These are phyloP conservation scores for Xylariomycetidae sp. DNA, from an alignment of 2,329 filamentous ascomycete species.

Conservation along the genomic window DNA sequence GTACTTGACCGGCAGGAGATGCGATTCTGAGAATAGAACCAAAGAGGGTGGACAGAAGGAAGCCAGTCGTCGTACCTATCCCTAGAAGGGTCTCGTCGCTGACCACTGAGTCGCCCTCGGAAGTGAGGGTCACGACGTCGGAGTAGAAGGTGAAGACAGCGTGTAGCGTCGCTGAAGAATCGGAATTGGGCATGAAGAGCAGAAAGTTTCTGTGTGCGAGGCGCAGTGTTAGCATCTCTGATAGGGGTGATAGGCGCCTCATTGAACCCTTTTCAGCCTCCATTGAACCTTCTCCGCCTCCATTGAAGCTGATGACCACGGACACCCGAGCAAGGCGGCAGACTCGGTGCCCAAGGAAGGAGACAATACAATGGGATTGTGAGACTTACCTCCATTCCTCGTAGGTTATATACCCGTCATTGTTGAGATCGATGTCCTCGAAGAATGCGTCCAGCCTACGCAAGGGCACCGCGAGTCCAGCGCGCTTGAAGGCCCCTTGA, in stretches of 20 bases:
- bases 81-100: constrained; percentile 87
- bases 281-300: too few species aligned
- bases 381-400: constrained; percentile 87
- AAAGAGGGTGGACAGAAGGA: constrained; percentile 68
- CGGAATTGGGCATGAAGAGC: constrained; percentile 69
- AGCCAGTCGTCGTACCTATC: constrained; percentile 74
- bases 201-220: constrained; percentile 93
- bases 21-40: constrained; percentile 68
- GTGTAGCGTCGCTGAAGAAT: constrained; percentile 64
- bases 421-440: constrained; percentile 79
- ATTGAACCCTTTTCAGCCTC: too few species aligned
- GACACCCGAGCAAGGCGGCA: too few species aligned
- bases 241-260: too few species aligned
- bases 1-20: constrained; percentile 37
- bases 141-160: constrained; percentile 88
- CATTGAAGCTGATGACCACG: too few species aligned
- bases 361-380: not conserved
- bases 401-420: constrained; percentile 82
- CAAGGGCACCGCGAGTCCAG: constrained; percentile 72
- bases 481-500: constrained; percentile 66
- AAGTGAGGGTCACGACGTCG: constrained; percentile 79
- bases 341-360: too few species aligned
- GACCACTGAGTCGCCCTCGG: constrained; percentile 90
- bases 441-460: constrained; percentile 82
- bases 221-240: too few species aligned